phyloP scores from a whole-genome alignment of 2,329 filamentous ascomycete species.

The Colletotrichum kahawae region DNA sequence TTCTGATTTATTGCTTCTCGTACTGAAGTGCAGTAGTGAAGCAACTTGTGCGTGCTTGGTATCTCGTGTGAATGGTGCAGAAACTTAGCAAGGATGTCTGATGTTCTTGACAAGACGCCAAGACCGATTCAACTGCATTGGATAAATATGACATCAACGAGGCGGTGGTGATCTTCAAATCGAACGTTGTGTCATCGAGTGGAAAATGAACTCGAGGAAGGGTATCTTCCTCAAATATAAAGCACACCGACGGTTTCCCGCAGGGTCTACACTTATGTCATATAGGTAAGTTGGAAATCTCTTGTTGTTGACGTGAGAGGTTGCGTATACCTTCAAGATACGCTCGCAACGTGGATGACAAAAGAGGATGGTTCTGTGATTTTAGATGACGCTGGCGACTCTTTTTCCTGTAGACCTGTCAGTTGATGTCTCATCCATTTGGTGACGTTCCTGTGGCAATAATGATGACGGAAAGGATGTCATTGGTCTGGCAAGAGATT shows the following conservation, averaged over 20 bases:
- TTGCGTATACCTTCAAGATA: background rate
- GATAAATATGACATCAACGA: background rate
- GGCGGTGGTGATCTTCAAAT: rapidly evolving
- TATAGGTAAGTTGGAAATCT: background rate
- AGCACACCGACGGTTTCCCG: background rate
- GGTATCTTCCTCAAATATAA: background rate
- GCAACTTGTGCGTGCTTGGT: background rate
- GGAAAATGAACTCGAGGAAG: background rate
- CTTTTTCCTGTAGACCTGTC: background rate
- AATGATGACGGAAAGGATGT: no score
- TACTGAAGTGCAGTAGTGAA: background rate
- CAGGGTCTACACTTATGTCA: background rate
- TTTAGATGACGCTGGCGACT: rapidly evolving
- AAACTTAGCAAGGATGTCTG: background rate
- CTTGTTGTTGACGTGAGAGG: background rate
- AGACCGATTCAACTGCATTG: background rate
- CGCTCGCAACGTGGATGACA: background rate
- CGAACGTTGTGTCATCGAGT: rapidly evolving
- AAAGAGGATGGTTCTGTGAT: background rate
- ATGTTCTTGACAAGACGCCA: background rate
- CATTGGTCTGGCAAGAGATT: background rate
- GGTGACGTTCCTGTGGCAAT: background rate
- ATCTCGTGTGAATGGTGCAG: background rate
- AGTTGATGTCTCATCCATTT: rapidly evolving
- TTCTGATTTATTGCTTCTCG: background rate